A percentile compares a stretch with the other conserved stretches of the same genome.
These are phyloP conservation scores for Sideroxylon spinosum DNA, from an alignment of 179 eudicot species.

Conservation along the genomic window DNA sequence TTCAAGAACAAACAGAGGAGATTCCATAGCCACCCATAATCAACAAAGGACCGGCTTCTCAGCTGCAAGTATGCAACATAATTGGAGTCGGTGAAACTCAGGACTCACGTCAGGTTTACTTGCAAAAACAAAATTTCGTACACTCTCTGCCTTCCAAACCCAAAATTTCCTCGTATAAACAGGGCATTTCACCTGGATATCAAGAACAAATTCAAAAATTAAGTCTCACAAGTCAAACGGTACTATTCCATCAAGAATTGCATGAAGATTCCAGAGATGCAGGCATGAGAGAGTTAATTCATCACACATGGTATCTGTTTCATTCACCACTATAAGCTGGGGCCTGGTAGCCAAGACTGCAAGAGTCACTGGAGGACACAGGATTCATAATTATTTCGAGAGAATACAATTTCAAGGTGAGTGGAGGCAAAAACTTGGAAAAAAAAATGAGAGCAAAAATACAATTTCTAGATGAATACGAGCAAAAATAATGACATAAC, in stretches of 20 bases:
- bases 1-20: neutral
- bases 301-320: neutral
- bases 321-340: neutral
- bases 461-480: too few relatives aligned
- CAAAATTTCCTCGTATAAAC: neutral
- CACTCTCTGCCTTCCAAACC: neutral
- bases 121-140: constrained; percentile 3
- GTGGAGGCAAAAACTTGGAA: too few relatives aligned
- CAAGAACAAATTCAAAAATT: neutral
- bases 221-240: neutral
- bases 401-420: too few relatives aligned
- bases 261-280: neutral
- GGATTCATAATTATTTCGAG: too few relatives aligned
- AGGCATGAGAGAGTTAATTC: neutral
- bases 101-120: neutral
- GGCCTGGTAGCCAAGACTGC: neutral
- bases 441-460: too few relatives aligned
- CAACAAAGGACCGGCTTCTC: constrained; percentile 3
- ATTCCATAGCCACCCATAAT: neutral
- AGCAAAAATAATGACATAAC: too few relatives aligned
- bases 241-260: neutral
- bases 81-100: constrained; percentile 1
- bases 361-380: too few relatives aligned
- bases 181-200: constrained; percentile 13
- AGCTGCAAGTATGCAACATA: constrained; percentile 5